Conservation (phyloP, 306 rosid genomes). For the Prinsepia uniflora region DNA sequence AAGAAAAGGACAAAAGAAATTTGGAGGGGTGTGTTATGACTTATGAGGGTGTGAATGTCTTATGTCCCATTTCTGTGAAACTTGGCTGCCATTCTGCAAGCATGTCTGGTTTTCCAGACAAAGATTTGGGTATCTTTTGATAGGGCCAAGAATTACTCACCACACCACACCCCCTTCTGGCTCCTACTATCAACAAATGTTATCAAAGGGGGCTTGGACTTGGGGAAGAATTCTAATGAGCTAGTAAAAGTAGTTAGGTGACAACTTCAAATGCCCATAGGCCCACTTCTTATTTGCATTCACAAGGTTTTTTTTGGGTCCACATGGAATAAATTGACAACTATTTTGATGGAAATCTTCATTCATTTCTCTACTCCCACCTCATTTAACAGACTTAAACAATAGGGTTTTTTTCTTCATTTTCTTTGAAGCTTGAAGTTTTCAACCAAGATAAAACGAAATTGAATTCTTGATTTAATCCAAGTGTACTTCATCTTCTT, state of each 20-base stretch:
- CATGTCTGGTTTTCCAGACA: slow-evolving; percentile 63
- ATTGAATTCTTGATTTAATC: no score
- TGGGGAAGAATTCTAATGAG: neutral
- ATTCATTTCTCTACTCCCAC: neutral
- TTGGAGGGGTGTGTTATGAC: slow-evolving; percentile 19
- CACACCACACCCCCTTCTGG: neutral
- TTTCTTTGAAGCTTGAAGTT: neutral
- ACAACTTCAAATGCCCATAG: slow-evolving; percentile 15
- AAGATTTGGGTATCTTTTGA: slow-evolving; percentile 77
- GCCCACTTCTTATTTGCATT: neutral
- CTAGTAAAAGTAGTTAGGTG: slow-evolving; percentile 17
- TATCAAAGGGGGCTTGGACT: slow-evolving; percentile 4
- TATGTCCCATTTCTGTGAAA: slow-evolving; percentile 54
- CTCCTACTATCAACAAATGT: slow-evolving; percentile 24
- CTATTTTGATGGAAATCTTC: slow-evolving; percentile 6
- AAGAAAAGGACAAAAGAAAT: slow-evolving; percentile 58
- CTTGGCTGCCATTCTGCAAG: slow-evolving; percentile 50
- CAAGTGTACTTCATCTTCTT: no score
- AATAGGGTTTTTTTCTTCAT: neutral
- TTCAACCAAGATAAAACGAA: no score
- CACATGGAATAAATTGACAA: slow-evolving; percentile 23
- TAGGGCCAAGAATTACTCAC: slow-evolving; percentile 26
- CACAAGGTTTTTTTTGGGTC: neutral
- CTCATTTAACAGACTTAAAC: neutral
- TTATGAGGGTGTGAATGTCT: slow-evolving; percentile 10